Base-by-base conservation (phyloP, 106 monocot species). In the Dendrobium nobile region DNA sequence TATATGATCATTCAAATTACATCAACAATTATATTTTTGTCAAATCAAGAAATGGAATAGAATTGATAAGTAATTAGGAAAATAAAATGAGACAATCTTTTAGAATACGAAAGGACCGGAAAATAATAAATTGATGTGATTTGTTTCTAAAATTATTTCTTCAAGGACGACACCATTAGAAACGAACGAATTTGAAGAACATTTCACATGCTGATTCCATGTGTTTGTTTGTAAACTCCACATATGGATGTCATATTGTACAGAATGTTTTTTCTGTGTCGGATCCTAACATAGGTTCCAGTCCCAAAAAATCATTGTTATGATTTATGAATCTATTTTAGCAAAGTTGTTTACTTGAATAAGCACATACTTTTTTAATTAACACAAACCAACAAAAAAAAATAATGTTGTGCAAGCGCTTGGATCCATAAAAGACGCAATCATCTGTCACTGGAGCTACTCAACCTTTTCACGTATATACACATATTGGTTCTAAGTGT, bases 1-100 rank as follows among this genome's bases (percentile, higher is more conserved):
- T 99, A 75, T 10, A 47, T 73, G 13, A 31, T 41, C 19, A 47
- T 77, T 24, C 0, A 59, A 13, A 44, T 27, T 16, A 74, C n/a
- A 74, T 33, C 33, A 31, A 22, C 22, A 61, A 61, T 33, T 0
- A 13, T 19, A 70, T 31, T 37, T 51, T 43, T 10, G 44, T 42
- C 19, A 2, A 43, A 74, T 43, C 33, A 73, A 13, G 7, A 44
- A 42, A 19, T 41, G 18, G 41, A 74, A 74, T 42, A 74, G 20
- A 74, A 74, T 20, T 4, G 20, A 74, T 43, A 9, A 74, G 20
- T 65, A 22, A 24, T 72, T 26, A 40, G 15, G 37, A 72, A 26
- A 28, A 74, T 74, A 74, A 4, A 74, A 43, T 42, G 74, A 8
- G 11, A 41, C 43, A 19, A 43, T 28, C 74, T 43, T 43, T 44